Percentiles rank a stretch among this genome's conserved stretches.
Evolutionary conservation across 306 rosid species (phyloP).

Genomic region (Aeschynomene evenia): DNA sequence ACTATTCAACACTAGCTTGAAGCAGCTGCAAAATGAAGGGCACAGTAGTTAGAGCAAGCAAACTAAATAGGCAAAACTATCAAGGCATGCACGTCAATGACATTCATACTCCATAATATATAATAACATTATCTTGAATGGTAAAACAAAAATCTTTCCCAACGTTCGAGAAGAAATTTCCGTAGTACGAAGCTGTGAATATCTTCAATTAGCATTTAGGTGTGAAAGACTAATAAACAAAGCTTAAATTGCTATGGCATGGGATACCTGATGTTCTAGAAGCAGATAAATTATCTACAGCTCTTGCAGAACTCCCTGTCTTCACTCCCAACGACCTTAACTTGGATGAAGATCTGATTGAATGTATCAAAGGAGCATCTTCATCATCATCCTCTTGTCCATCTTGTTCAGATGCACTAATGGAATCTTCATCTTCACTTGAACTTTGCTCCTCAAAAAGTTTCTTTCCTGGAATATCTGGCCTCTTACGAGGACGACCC

Average conservation of each 20-base stretch:
- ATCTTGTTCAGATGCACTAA: conserved; percentile 80
- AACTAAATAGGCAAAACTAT: not conserved
- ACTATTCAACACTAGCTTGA: conserved; percentile 33
- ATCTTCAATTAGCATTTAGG: not conserved
- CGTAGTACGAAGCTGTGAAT: not conserved
- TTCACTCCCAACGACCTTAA: conserved; percentile 62
- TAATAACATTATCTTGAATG: not conserved
- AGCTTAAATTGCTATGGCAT: conserved; percentile 1
- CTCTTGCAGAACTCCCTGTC: conserved; percentile 41
- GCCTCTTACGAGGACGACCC: conserved; percentile 90
- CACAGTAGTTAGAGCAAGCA: conserved; percentile 12
- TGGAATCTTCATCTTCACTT: conserved; percentile 89
- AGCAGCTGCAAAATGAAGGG: conserved; percentile 52
- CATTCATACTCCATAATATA: not conserved
- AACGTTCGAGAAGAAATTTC: conserved; percentile 1
- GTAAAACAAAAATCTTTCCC: conserved; percentile 16
- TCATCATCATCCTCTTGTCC: conserved; percentile 75
- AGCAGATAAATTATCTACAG: conserved; percentile 49
- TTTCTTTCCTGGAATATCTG: conserved; percentile 64
- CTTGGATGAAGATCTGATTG: conserved; percentile 73
- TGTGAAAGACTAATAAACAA: conserved; percentile 8
- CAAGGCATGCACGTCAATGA: conserved; percentile 11
- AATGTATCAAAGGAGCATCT: conserved; percentile 70
- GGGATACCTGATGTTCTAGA: conserved; percentile 57
- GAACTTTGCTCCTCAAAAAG: conserved; percentile 84